phyloP scores from a whole-genome alignment of 202 grass and related monocot species.

The Zoysia matrella region DNA sequence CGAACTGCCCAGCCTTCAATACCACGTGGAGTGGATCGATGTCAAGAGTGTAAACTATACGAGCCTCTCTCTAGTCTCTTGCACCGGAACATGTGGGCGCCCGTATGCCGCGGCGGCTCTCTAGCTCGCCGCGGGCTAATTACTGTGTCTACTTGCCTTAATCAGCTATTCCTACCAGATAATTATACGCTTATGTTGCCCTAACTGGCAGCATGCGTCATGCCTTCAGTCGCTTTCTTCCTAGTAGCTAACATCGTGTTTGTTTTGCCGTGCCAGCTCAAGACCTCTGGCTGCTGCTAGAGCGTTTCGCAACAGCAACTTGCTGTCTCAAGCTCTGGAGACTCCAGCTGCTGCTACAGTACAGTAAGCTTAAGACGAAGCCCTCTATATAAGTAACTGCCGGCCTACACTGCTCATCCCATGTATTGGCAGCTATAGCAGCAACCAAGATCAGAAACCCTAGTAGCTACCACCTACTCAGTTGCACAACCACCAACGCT shows the following conservation, averaged over 20 bases:
- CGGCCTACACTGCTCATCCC: slow-evolving; percentile 43
- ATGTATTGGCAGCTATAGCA: slow-evolving; percentile 33
- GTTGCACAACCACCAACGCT: not conserved
- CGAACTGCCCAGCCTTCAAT: slow-evolving; percentile 30
- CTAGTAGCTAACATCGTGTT: slow-evolving; percentile 21
- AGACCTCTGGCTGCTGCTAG: not conserved
- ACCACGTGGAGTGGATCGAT: slow-evolving; percentile 32
- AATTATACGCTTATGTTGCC: not conserved
- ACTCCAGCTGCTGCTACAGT: not conserved
- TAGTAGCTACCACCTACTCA: slow-evolving; percentile 3
- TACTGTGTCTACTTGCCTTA: slow-evolving; percentile 19
- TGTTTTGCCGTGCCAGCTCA: not conserved
- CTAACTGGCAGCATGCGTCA: slow-evolving; percentile 23
- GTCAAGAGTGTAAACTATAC: slow-evolving; percentile 3
- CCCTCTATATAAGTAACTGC: slow-evolving; percentile 54
- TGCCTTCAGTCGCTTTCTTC: slow-evolving; percentile 19
- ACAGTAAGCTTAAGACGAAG: not conserved
- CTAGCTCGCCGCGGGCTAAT: not conserved
- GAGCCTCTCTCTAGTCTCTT: not conserved
- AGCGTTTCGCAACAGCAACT: not conserved
- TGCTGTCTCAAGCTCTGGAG: slow-evolving; percentile 28
- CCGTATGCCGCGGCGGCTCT: slow-evolving; percentile 20
- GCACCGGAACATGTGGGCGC: slow-evolving; percentile 24
- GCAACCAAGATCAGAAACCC: slow-evolving; percentile 47
- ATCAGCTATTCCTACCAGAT: not conserved